Evolutionary conservation across 2,329 filamentous ascomycete genomes (phyloP).

Genomic region (Phyllosticta citriasiana): DNA sequence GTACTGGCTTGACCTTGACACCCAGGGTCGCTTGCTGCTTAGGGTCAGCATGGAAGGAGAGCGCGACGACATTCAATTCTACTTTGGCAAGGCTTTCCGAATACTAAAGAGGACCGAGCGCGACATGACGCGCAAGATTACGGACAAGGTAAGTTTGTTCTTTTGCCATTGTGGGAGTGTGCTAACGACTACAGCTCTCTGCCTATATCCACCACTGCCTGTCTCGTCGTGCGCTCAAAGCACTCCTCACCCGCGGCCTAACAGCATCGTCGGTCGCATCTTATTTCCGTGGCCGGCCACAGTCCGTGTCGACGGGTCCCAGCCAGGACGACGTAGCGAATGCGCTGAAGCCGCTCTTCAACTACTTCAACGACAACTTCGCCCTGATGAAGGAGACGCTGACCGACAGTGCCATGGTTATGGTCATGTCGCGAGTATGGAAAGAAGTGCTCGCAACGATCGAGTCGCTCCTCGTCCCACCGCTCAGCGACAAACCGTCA

Average conservation of each 20-base stretch:
- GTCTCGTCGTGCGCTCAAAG: slow-evolving; percentile 69
- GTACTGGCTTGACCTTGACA: slow-evolving; percentile 96
- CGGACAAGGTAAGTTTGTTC: slow-evolving; percentile 66
- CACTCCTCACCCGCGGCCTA: slow-evolving; percentile 63
- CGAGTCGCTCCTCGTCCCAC: slow-evolving; percentile 81
- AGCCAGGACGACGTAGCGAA: slow-evolving; percentile 67
- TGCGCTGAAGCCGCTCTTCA: slow-evolving; percentile 74
- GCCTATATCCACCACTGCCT: slow-evolving; percentile 86
- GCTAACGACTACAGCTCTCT: slow-evolving; percentile 53
- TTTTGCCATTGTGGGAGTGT: not conserved
- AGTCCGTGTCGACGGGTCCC: slow-evolving; percentile 43
- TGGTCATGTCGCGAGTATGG: slow-evolving; percentile 96
- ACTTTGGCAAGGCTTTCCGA: slow-evolving; percentile 94
- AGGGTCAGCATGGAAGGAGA: slow-evolving; percentile 98
- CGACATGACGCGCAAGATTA: slow-evolving; percentile 97
- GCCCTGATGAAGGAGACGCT: slow-evolving; percentile 97
- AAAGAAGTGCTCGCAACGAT: slow-evolving; percentile 93
- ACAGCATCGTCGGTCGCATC: slow-evolving; percentile 64
- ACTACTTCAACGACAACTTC: slow-evolving; percentile 98
- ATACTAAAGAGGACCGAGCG: slow-evolving; percentile 90
- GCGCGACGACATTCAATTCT: slow-evolving; percentile 95
- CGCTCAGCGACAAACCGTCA: slow-evolving; percentile 88
- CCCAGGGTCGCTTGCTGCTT: slow-evolving; percentile 79
- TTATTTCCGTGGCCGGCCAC: slow-evolving; percentile 46
- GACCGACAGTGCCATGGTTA: slow-evolving; percentile 91